A percentile compares a stretch with the other conserved stretches of the same genome.
Conservation (phyloP, 306 rosid genomes). For the Astragalus membranaceus region DNA sequence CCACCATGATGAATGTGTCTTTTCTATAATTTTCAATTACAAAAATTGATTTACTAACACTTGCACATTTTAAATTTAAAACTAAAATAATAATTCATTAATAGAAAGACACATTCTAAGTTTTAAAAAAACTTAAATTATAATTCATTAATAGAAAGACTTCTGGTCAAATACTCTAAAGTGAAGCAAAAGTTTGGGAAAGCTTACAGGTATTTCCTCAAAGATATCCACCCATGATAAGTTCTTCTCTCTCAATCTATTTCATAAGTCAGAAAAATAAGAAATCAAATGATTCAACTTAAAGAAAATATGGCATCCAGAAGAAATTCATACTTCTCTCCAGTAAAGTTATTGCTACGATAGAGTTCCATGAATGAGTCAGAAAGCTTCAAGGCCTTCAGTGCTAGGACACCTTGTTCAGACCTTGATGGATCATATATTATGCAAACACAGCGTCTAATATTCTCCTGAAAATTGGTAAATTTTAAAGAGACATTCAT, state of each 20-base stretch:
- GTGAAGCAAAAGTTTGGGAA: neutral
- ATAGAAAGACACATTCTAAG: neutral
- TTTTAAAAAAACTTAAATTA: neutral
- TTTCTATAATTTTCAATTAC: neutral
- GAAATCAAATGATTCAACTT: slow-evolving; percentile 17
- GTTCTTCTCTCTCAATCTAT: slow-evolving; percentile 94
- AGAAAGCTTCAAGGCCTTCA: slow-evolving; percentile 89
- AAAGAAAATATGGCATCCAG: neutral
- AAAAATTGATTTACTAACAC: neutral
- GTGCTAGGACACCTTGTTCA: slow-evolving; percentile 87
- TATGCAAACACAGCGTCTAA: slow-evolving; percentile 89
- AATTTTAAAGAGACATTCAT: neutral
- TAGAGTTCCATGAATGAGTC: slow-evolving; percentile 94
- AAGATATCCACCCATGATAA: slow-evolving; percentile 94
- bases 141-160: neutral
- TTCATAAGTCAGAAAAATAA: slow-evolving; percentile 23
- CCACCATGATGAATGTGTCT: neutral
- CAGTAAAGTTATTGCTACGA: slow-evolving; percentile 80
- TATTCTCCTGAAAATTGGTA: slow-evolving; percentile 63
- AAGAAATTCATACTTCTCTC: slow-evolving; percentile 73
- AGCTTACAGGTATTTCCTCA: slow-evolving; percentile 92
- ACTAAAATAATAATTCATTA: neutral
- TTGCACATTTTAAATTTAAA: neutral
- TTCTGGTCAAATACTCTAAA: neutral
- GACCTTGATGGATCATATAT: slow-evolving; percentile 92